Conservation (phyloP, 306 rosid genomes). For the Abrus pulchellus region DNA sequence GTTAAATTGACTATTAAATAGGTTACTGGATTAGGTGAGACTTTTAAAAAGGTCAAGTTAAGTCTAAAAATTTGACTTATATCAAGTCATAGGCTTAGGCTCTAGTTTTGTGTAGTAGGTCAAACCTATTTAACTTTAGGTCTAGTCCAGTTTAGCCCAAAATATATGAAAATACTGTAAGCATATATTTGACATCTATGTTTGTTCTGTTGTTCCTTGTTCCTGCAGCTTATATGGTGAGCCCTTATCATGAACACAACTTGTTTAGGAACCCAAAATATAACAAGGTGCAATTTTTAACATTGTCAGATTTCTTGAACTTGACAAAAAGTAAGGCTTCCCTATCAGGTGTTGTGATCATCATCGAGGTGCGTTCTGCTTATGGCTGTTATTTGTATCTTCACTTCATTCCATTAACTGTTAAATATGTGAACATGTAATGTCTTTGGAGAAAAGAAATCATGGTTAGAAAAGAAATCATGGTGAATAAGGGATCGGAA, state of each 20-base stretch:
- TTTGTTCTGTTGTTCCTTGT: slow-evolving; percentile 1
- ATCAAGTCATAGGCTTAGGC: too few species aligned
- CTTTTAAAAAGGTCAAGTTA: too few species aligned
- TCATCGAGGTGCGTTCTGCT: slow-evolving; percentile 67
- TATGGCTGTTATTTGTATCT: slow-evolving; percentile 28
- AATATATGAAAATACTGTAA: background rate
- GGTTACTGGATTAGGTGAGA: too few species aligned
- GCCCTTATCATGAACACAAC: slow-evolving; percentile 36
- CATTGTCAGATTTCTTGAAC: slow-evolving; percentile 70
- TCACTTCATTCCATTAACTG: slow-evolving; percentile 7
- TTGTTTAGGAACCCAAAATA: slow-evolving; percentile 62
- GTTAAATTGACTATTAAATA: too few species aligned
- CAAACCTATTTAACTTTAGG: too few species aligned
- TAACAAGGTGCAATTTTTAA: slow-evolving; percentile 56
- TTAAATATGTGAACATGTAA: slow-evolving; percentile 11
- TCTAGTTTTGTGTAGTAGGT: too few species aligned
- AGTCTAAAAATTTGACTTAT: too few species aligned
- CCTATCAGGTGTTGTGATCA: slow-evolving; percentile 74
- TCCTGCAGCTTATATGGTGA: slow-evolving; percentile 69
- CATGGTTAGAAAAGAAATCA: too few species aligned
- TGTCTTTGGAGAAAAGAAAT: background rate
- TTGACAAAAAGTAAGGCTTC: slow-evolving; percentile 67
- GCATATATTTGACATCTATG: slow-evolving; percentile 21
- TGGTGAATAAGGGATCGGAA: too few species aligned
- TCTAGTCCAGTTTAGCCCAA: too few species aligned